Base-by-base conservation (phyloP, 176 grass and related monocot species). In the Eragrostis nindensis region DNA sequence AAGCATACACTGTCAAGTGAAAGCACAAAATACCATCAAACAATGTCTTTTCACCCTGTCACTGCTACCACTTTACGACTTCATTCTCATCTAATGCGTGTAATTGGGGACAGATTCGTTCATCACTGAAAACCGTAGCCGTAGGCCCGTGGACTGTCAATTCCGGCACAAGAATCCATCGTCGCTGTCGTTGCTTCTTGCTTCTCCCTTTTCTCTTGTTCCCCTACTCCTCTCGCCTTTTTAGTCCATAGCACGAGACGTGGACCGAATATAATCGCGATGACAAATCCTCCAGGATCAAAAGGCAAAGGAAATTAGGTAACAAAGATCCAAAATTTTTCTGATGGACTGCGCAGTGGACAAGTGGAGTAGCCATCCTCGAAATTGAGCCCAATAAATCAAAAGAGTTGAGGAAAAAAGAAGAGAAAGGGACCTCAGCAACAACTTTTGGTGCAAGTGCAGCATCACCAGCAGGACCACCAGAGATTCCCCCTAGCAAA, bases 391-490 rank as follows among this genome's bases (percentile, higher is more conserved):
- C 14, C n/a, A 82, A 0, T 56, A 53, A 73, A 62, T 21, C 13
- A 18, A 39, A 74, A 73, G 54, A 11, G 65, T 61, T 62, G 21
- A n/a, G 22, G 10, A 40, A 74, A 10, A 56, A 8, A 26, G 10
- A 44, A 26, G 10, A 27, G 74, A 79, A 54, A 78, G 43, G 59
- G 46, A 39, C 45, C 40, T 72, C n/a, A 14, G 44, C 61, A 53
- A 11, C 76, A 80, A 73, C 83, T 73, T 73, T 79, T 85, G 57
- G 67, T 79, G 75, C 16, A 42, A 44, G 67, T 65, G 67, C 83
- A 65, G 70, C 83, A 73, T 85, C 75, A 66, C 25, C 7, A 27
- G 65, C 21, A 57, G 76, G 68, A 73, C 84, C 68, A 66, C 60
- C 36, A 39, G 25, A 79, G 83, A 86, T 73, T 73, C 83, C 26